phyloP scores from a whole-genome alignment of 2,329 filamentous ascomycete species.

The Endocalyx cinctus region DNA sequence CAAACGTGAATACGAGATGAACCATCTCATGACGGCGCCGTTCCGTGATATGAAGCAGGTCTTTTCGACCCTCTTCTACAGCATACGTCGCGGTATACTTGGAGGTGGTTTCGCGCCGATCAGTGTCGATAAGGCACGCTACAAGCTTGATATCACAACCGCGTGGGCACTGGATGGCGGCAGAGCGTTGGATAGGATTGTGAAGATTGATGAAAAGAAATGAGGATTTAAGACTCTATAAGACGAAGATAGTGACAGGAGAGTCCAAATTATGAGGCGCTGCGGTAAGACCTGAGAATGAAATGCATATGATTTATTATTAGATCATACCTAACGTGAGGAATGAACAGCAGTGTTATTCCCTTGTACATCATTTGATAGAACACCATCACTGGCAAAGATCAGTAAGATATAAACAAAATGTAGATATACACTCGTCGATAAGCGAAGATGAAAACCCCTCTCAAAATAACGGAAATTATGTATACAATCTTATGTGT shows the following conservation, averaged over 20 bases:
- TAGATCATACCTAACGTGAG: no score
- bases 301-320: no score
- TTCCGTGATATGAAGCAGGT: constrained; percentile 47
- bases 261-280: no score
- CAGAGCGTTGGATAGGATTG: constrained; percentile 52
- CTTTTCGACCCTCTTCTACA: constrained; percentile 36
- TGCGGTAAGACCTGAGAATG: no score
- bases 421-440: no score
- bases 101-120: constrained; percentile 54
- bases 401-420: no score
- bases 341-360: no score
- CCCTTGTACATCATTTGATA: no score
- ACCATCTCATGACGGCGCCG: constrained; percentile 53
- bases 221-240: constrained; percentile 15
- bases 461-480: no score
- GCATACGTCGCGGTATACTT: constrained; percentile 47
- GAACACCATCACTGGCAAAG: no score
- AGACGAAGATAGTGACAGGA: constrained; percentile 2
- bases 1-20: constrained; percentile 46
- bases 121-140: constrained; percentile 40
- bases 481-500: no score
- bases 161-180: constrained; percentile 58
- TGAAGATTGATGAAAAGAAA: constrained; percentile 32
- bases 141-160: constrained; percentile 54
- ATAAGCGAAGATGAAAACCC: no score